Base-by-base conservation (phyloP, 1,284 basidiomycete genomes). In the Neolentinus lepideus region DNA sequence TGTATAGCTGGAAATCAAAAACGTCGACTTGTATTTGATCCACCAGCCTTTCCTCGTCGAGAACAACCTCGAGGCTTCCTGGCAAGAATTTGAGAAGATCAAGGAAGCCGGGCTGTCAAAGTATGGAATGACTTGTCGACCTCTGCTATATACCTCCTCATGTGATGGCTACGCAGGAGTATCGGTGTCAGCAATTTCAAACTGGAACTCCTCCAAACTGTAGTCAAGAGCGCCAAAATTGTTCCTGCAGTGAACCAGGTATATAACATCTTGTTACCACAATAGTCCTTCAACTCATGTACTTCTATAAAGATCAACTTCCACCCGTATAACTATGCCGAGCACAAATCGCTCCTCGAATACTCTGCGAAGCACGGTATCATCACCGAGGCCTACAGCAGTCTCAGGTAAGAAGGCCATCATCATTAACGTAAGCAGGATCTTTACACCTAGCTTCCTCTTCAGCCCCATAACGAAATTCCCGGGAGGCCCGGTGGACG, bases 111-210 rank as follows among this genome's bases (percentile, higher is more conserved):
- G 86, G 0, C 66, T 84, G 21, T 75, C 81, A 16, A 86, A 78
- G 85, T 84, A 57, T 21, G 38, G 4, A 43, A 43, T 43, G 16
- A n/a, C 6, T 43, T 4, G 4, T 43, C 3, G 26, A 21, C 29
- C 27, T 50, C 3, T 33, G 27, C 25, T 14, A 11, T 26, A 8
- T 1, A 46, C 1, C 9, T 33, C 9, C 50, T 43, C 12, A 43
- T 43, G 3, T 21, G n/a, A 43, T 43, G 16, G 19, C 14, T 46
- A 54, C 45, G 2, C 59, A 88, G 85, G 77, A 87, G 83, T 62
- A 90, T 90, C 60, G 89, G 88, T n/a, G 85, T 91, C 53, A 88
- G 85, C 69, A 92, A 91, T 73, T 91, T 88, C 66, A 69, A 66
- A 14, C 65, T 88, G 14, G 67, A 77, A 1, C 73, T 90, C 27